These are phyloP conservation scores for Crithidia mellificae DNA, from an alignment of 208 protist genomes.

Conservation along the genomic window DNA sequence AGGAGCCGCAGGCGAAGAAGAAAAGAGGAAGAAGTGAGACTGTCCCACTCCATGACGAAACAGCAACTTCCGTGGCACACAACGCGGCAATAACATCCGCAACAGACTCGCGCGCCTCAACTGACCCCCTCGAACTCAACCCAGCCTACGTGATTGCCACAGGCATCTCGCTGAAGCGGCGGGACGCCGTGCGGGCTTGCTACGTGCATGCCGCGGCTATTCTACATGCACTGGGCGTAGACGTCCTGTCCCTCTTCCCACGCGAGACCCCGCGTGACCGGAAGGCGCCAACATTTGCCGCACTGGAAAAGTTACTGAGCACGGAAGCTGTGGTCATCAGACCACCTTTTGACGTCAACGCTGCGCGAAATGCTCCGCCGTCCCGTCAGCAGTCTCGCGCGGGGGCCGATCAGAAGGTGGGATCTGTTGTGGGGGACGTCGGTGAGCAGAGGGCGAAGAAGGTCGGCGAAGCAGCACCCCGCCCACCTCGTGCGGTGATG, in stretches of 20 bases:
- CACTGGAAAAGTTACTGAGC: conserved; percentile 16
- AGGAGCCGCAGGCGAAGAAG: background rate
- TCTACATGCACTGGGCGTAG: conserved; percentile 46
- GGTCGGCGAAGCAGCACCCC: background rate
- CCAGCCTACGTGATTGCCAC: conserved; percentile 46
- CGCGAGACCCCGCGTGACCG: conserved; percentile 48
- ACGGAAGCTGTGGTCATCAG: conserved; percentile 12
- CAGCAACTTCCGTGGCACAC: too few relatives aligned
- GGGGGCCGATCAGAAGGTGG: too few relatives aligned
- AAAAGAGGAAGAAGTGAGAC: too few relatives aligned
- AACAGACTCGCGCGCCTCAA: background rate
- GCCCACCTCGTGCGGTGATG: conserved; percentile 46
- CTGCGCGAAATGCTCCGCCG: conserved; percentile 4
- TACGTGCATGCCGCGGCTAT: conserved; percentile 79
- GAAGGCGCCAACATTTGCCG: conserved; percentile 17
- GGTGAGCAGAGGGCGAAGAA: too few relatives aligned
- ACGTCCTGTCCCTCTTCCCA: conserved; percentile 53
- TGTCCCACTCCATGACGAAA: too few relatives aligned
- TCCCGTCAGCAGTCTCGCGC: background rate
- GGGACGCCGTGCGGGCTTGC: conserved; percentile 79
- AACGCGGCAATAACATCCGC: too few relatives aligned
- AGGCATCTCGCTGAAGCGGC: conserved; percentile 77
- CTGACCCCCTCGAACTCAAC: background rate
- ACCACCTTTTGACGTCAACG: conserved; percentile 12
- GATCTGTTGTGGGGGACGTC: too few relatives aligned